Evolutionary conservation across 2,329 filamentous ascomycete species (phyloP), one percentile per base, ranked within the genome.

Genomic region (Sporothrix phasma): DNA sequence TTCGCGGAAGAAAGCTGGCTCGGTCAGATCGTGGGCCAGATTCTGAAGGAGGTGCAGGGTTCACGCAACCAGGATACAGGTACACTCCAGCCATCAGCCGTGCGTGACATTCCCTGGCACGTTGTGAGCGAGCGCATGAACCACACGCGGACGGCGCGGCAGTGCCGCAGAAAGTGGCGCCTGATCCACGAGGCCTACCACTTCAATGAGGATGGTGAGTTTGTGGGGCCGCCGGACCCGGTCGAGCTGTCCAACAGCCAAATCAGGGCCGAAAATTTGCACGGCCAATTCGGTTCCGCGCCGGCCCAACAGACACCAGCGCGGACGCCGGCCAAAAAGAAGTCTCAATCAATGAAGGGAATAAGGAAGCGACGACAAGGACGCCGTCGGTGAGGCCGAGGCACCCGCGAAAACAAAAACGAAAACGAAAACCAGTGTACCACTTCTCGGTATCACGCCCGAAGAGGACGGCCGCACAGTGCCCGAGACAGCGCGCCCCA

Each of bases 91-190:
- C 26, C 46, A 3, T 29, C 76, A 17, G 72, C 77, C 1, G 78
- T 83, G 49, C 80, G 83, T 66, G 75, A 84, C 37, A 79, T 91
- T 66, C 83, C 88, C 69, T 92, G 88, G 88, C 77, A 81, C 59
- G 72, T 77, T 8, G 83, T 92, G 26, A 87, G 85, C 68, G 76
- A 83, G 65, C 79, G 79, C 62, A 86, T 92, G 82, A 79, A 76
- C 15, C 77, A 79, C 56, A 84, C 78, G 8, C 80, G 89, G 51
- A 88, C 82, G 66, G 81, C 85, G 3, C 79, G 89, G 26, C 87
- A 90, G 71, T 90, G 88, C 71, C 78, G 81, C 29, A 79, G 79
- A 29, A 91, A 92, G 71, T 91, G 87, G 85, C 83, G 81, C 65
- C 65, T 26, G 53, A 65, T 49, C 56, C 66, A 59, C 67, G 69